Evolutionary conservation across 2,329 filamentous ascomycete genomes (phyloP).

Genomic region (Arthrobotrys pseudoclavata): DNA sequence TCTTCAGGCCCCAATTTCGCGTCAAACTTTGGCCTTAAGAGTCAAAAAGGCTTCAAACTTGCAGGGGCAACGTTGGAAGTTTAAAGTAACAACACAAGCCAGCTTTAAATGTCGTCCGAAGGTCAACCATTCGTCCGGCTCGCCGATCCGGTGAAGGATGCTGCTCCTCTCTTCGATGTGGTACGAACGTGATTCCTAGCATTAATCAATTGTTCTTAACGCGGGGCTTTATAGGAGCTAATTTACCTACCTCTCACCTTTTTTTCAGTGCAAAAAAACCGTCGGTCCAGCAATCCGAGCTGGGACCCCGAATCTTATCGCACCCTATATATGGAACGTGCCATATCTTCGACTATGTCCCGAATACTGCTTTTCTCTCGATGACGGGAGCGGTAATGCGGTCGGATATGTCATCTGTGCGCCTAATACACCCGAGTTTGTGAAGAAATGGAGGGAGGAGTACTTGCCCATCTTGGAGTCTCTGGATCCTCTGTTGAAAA

Average conservation of each 20-base stretch:
- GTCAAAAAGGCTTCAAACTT: not conserved
- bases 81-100: slow-evolving; percentile 7
- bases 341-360: slow-evolving; percentile 64
- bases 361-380: slow-evolving; percentile 65
- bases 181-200: slow-evolving; percentile 12
- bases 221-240: not conserved
- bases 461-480: slow-evolving; percentile 63
- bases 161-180: slow-evolving; percentile 48
- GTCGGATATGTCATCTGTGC: slow-evolving; percentile 67
- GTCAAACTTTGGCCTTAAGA: not conserved
- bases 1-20: too few species aligned
- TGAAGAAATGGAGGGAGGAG: slow-evolving; percentile 63
- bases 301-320: slow-evolving; percentile 44
- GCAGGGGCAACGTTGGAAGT: slow-evolving; percentile 1
- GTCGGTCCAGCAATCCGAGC: slow-evolving; percentile 54
- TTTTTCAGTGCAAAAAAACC: slow-evolving; percentile 58
- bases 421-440: slow-evolving; percentile 63
- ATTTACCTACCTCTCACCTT: not conserved
- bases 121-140: slow-evolving; percentile 47
- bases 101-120: slow-evolving; percentile 32
- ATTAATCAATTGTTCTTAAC: not conserved
- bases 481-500: slow-evolving; percentile 49
- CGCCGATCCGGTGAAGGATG: slow-evolving; percentile 49
- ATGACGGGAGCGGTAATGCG: slow-evolving; percentile 64
- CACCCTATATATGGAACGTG: slow-evolving; percentile 63